Conservation (phyloP, 2,329 filamentous ascomycete genomes). For the Dothistroma pini region DNA sequence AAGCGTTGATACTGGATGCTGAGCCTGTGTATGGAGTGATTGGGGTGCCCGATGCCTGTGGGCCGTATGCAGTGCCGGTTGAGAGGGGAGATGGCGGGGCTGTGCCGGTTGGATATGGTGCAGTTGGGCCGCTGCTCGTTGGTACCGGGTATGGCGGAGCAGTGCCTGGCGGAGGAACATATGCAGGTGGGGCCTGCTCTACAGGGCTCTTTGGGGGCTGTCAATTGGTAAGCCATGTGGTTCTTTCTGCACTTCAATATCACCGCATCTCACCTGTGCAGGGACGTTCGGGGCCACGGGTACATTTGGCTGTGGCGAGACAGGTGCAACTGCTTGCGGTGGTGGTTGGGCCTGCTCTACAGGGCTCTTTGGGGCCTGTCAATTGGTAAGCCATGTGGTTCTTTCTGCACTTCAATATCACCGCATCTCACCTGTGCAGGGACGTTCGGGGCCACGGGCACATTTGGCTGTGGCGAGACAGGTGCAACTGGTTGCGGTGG, state of each 20-base stretch:
- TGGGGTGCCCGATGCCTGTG: conserved; percentile 8
- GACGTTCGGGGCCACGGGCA: too few relatives aligned
- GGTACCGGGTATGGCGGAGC: conserved; percentile 5
- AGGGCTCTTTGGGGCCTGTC: neutral
- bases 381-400: too few relatives aligned
- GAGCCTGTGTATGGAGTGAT: conserved; percentile 21
- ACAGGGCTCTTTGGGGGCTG: neutral
- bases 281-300: too few relatives aligned
- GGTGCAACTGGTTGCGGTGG: too few relatives aligned
- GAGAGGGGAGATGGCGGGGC: conserved; percentile 5
- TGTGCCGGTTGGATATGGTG: conserved; percentile 10
- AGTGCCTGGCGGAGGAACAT: neutral
- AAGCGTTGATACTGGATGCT: conserved; percentile 21
- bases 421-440: too few relatives aligned
- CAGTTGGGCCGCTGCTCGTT: neutral
- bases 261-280: too few relatives aligned
- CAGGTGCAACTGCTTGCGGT: too few relatives aligned
- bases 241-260: too few relatives aligned
- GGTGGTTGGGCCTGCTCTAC: neutral
- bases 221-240: too few relatives aligned
- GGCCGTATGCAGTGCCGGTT: conserved; percentile 7
- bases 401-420: too few relatives aligned
- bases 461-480: too few relatives aligned
- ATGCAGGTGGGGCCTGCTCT: neutral
- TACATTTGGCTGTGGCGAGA: too few relatives aligned